Base-by-base conservation (phyloP, 2,329 filamentous ascomycete species). In the Alternaria hordeiaustralica region DNA sequence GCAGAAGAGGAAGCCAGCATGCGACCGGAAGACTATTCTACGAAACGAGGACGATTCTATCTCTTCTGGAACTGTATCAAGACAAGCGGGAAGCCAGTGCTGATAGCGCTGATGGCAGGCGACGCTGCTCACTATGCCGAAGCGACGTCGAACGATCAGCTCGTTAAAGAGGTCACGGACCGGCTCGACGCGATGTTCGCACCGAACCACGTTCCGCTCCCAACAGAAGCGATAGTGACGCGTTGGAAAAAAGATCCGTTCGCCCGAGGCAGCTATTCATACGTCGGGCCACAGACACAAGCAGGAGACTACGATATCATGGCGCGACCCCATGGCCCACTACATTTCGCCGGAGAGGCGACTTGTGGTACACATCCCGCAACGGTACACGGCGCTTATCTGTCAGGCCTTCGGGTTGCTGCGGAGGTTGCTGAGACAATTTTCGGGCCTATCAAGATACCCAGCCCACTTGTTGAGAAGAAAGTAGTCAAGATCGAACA, bases 51-150 rank as follows among this genome's bases (percentile, higher is more conserved):
- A n/a, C 90, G 94, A 23, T 97, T 97, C 81, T 99, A 98, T 75
- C 88, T 99, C 71, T 98, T 97, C 88, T 98, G 97, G 88, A 98
- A 99, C 73, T 93, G 94, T 58, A 91, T 94, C 64, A 92, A 93
- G 71, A 97, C 93, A 4, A 94, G 92, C 49, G 96, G 96, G 1
- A 84, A 97, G 36, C 96, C 83, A 36, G 93, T 94, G 55, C 85
- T 97, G 23, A 89, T 98, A 64, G 96, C 93, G 9, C 86, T 99
- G 26, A 97, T 99, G 95, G 95, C 95, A 54, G 96, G 96, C 21
- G 93, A 97, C 71, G 93, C 96, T 20, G 96, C 94, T 15, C 92
- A 94, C 71, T 92, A 97, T 67, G 93, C 93, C 0, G 96, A 99
- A 80, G 84, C 85, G 55, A 89, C 89, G 2, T 87, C 88, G 56